Evolutionary conservation across 352 stramenopile genomes (phyloP).

Genomic region (Globisporangium heterothallicum): DNA sequence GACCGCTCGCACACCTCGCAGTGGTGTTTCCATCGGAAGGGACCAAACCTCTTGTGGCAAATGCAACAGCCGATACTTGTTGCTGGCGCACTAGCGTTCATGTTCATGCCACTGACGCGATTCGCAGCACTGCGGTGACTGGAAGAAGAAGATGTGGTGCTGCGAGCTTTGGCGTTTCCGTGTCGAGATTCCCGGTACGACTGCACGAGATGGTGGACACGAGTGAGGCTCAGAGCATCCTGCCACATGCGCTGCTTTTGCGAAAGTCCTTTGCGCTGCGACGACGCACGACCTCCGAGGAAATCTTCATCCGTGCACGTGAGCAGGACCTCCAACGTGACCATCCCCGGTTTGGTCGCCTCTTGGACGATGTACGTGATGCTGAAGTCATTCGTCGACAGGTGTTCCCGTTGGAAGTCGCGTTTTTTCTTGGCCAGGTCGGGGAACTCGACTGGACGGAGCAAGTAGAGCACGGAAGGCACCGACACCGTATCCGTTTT

Average conservation of each 20-base stretch:
- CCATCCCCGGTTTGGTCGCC: conserved; percentile 14
- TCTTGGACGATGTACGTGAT: conserved; percentile 77
- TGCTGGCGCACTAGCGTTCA: conserved; percentile 15
- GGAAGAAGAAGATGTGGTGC: conserved; percentile 2
- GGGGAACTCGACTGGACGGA: conserved; percentile 36
- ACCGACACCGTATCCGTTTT: conserved; percentile 27
- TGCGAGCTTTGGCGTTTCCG: neutral
- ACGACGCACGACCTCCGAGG: neutral
- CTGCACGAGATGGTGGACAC: conserved; percentile 51
- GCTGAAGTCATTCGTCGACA: conserved; percentile 42
- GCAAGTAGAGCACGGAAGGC: conserved; percentile 61
- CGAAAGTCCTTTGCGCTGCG: conserved; percentile 12
- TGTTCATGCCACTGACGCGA: conserved; percentile 12
- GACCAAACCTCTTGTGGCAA: conserved; percentile 59
- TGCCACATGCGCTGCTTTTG: conserved; percentile 47
- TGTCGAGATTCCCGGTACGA: conserved; percentile 21
- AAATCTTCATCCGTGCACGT: conserved; percentile 34
- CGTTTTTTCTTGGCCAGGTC: conserved; percentile 24
- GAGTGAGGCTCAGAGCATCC: conserved; percentile 50
- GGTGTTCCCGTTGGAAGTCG: conserved; percentile 29
- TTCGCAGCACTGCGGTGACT: neutral
- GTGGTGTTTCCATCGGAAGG: conserved; percentile 70
- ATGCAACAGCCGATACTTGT: conserved; percentile 27
- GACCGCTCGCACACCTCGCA: conserved; percentile 55
- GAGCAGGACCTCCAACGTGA: conserved; percentile 63